Evolutionary conservation across 805 yeast species (phyloP).

Genomic region (Ogataea trehalophila): DNA sequence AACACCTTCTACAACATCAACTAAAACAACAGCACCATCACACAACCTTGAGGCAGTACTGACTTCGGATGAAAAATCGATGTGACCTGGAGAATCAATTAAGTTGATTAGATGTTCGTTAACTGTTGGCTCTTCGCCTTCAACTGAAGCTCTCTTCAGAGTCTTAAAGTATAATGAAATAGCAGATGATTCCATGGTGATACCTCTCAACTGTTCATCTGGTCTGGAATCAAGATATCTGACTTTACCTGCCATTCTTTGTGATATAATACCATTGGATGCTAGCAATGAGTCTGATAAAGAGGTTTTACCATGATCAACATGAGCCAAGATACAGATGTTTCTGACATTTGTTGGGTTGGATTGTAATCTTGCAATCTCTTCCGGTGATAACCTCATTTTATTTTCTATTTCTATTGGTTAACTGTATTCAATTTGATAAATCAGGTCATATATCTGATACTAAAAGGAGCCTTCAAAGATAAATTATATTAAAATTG

Average conservation of each 20-base stretch:
- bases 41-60: constrained; percentile 93
- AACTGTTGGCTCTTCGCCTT: constrained; percentile 27
- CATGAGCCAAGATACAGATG: constrained; percentile 95
- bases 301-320: constrained; percentile 97
- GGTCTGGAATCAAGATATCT: constrained; percentile 89
- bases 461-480: background rate
- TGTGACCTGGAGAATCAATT: constrained; percentile 99
- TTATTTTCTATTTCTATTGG: background rate
- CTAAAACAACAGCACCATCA: constrained; percentile 93
- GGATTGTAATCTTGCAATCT: constrained; percentile 61
- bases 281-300: constrained; percentile 88
- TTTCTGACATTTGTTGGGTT: constrained; percentile 72
- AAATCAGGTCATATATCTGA: too few species aligned
- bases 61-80: constrained; percentile 94
- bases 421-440: too few species aligned
- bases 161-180: constrained; percentile 87
- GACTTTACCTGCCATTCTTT: constrained; percentile 90
- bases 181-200: constrained; percentile 96
- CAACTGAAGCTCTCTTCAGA: constrained; percentile 30
- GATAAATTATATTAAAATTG: background rate
- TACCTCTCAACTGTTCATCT: constrained; percentile 94
- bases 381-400: constrained; percentile 58
- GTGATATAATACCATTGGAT: constrained; percentile 94
- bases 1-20: constrained; percentile 97
- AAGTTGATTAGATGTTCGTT: constrained; percentile 83